Evolutionary conservation across 371 early-diverging fungal genomes (phyloP).

Genomic region (Phascolomyces articulosus): DNA sequence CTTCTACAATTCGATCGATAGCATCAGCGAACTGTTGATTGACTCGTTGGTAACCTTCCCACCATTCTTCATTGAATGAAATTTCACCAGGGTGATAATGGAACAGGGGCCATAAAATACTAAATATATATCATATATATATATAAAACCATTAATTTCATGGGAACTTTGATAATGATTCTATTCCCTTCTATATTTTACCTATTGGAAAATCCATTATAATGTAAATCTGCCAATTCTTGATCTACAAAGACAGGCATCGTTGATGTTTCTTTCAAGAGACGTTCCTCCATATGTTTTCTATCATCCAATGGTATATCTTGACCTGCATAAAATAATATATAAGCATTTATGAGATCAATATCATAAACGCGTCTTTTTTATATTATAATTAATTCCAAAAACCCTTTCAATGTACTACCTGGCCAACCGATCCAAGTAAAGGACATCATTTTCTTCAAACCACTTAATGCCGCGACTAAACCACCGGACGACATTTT

Average conservation of each 20-base stretch:
- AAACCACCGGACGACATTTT: constrained; percentile 97
- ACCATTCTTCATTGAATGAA: constrained; percentile 88
- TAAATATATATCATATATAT: constrained; percentile 23
- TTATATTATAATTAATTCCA: background rate
- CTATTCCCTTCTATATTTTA: constrained; percentile 12
- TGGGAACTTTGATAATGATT: too few relatives aligned
- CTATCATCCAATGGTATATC: constrained; percentile 88
- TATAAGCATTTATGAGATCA: background rate
- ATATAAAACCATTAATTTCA: background rate
- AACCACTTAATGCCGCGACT: constrained; percentile 94
- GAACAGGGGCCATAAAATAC: constrained; percentile 98
- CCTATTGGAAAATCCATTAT: constrained; percentile 99
- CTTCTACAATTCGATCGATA: constrained; percentile 77
- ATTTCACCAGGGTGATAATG: constrained; percentile 99
- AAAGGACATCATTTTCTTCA: constrained; percentile 95
- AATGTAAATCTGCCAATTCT: constrained; percentile 96
- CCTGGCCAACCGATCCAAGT: constrained; percentile 99
- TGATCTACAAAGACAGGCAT: constrained; percentile 97
- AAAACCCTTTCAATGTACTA: constrained; percentile 21
- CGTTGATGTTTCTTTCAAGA: constrained; percentile 84
- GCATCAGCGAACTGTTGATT: constrained; percentile 92
- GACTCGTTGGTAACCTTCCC: constrained; percentile 96
- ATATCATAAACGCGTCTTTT: background rate
- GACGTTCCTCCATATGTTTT: constrained; percentile 68
- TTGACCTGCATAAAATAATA: constrained; percentile 53